These are phyloP conservation scores for Rhododendron henanense DNA, from an alignment of 148 eudicot genomes.

Conservation along the genomic window DNA sequence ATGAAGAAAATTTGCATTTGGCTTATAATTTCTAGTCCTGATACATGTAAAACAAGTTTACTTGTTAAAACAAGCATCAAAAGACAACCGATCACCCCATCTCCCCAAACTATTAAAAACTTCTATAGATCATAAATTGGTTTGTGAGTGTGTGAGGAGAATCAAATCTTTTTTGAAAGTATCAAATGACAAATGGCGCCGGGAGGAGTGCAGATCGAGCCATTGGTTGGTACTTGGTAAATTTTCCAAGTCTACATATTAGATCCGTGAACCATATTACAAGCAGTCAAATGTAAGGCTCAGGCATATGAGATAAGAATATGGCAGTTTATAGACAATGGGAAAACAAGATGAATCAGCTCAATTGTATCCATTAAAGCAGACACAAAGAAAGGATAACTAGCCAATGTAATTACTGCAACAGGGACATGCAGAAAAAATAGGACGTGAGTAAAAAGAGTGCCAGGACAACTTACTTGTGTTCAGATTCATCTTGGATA, in stretches of 20 bases:
- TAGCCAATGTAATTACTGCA: background rate
- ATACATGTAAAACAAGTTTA: background rate
- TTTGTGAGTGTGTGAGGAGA: background rate
- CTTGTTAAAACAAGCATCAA: too few relatives aligned
- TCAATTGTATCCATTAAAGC: background rate
- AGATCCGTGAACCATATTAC: background rate
- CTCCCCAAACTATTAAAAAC: background rate
- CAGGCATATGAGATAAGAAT: background rate
- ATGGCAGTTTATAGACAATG: background rate
- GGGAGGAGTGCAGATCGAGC: background rate
- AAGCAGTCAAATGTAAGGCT: background rate
- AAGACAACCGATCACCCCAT: background rate
- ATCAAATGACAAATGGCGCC: background rate
- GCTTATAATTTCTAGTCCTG: background rate
- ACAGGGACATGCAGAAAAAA: background rate
- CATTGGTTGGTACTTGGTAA: background rate
- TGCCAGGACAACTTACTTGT: constrained; percentile 65
- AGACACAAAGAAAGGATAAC: background rate
- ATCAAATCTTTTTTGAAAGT: background rate
- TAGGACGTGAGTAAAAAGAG: background rate
- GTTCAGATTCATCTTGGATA: constrained; percentile 98
- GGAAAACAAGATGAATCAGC: background rate
- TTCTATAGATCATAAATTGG: background rate
- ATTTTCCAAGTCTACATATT: background rate
- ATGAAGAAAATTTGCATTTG: background rate